phyloP scores from a whole-genome alignment of 805 yeast species.

The Ogataea chonburiensis region DNA sequence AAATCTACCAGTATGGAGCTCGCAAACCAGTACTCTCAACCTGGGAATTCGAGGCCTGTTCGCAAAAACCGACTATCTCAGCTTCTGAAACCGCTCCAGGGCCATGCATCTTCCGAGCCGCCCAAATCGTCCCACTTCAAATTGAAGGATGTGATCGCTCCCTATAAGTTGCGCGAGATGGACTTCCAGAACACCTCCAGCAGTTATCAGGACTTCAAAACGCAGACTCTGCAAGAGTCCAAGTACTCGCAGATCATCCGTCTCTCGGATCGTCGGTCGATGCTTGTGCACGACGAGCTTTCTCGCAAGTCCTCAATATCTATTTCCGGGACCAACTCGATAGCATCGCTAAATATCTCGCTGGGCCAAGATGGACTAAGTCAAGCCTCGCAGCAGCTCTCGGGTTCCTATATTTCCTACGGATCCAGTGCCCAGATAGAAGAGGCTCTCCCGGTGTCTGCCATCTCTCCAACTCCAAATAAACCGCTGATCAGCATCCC shows the following conservation, averaged over 20 bases:
- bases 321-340: not conserved
- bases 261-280: slow-evolving; percentile 4
- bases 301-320: too few relatives aligned
- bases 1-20: slow-evolving; percentile 1
- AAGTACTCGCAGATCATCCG: slow-evolving; percentile 13
- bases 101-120: not conserved
- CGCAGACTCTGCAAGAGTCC: slow-evolving; percentile 3
- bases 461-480: not conserved
- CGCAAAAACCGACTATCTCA: not conserved
- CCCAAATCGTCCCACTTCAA: not conserved
- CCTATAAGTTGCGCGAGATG: slow-evolving; percentile 2
- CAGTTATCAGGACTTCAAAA: slow-evolving; percentile 8
- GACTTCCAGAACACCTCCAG: slow-evolving; percentile 1
- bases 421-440: slow-evolving; percentile 3
- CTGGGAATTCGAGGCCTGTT: not conserved
- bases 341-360: not conserved
- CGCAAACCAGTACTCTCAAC: not conserved
- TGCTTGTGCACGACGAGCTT: not conserved
- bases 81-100: not conserved
- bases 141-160: slow-evolving; percentile 11
- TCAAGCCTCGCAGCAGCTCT: not conserved
- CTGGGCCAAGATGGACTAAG: too few relatives aligned
- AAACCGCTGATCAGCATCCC: slow-evolving; percentile 1
- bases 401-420: slow-evolving; percentile 1
- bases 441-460: slow-evolving; percentile 2